Evolutionary conservation across 129 eudicot genomes (phyloP).

Genomic region (carrot (Daucus carota)): DNA sequence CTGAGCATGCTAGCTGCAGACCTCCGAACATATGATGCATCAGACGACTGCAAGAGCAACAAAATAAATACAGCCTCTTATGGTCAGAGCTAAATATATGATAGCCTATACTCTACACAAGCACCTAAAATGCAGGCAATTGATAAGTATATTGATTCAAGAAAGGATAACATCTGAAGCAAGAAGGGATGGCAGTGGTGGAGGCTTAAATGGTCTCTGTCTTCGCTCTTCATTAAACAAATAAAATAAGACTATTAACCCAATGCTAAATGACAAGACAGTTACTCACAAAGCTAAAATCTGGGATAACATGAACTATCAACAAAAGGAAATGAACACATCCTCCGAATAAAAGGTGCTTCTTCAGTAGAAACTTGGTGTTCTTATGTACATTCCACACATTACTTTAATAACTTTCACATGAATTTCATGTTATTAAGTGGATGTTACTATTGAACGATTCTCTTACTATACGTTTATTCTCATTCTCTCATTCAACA

Average conservation of each 20-base stretch:
- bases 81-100: neutral
- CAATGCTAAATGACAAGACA: neutral
- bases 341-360: neutral
- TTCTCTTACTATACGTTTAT: too few relatives aligned
- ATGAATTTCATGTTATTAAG: too few relatives aligned
- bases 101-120: neutral
- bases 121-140: neutral
- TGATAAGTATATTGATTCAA: neutral
- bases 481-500: too few relatives aligned
- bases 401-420: neutral
- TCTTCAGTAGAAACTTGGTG: neutral
- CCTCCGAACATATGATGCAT: conserved; percentile 53
- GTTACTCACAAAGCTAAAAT: neutral
- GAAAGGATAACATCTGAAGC: neutral
- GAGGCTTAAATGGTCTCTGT: too few relatives aligned
- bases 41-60: conserved; percentile 45
- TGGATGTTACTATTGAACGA: too few relatives aligned
- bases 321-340: neutral
- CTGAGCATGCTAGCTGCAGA: conserved; percentile 99
- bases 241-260: neutral
- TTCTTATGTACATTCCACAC: neutral
- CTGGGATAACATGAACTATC: neutral
- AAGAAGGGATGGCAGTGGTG: neutral
- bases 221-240: neutral
- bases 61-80: neutral